Conservation (phyloP, 2,329 filamentous ascomycete species). For the Cordyceps cateniannulata region DNA sequence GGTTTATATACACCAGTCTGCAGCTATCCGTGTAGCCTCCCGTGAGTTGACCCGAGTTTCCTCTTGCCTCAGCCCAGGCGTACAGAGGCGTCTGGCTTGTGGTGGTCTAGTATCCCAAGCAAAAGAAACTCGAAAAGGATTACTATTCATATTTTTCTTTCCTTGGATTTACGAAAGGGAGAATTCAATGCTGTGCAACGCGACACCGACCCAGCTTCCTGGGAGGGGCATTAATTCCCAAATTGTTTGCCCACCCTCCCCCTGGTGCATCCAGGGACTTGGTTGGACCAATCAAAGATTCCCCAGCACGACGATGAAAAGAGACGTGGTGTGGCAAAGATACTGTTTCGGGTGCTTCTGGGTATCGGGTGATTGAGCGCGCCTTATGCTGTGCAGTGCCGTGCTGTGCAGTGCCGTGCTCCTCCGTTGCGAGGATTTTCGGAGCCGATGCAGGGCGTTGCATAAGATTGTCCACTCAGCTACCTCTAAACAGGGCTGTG, state of each 20-base stretch:
- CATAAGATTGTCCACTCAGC: not conserved
- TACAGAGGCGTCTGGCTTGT: not conserved
- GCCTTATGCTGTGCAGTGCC: too few species aligned
- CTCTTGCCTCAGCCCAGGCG: not conserved
- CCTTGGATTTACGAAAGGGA: not conserved
- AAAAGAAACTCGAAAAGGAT: not conserved
- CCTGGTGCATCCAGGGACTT: not conserved
- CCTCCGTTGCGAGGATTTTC: slow-evolving; percentile 1
- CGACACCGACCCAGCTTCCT: slow-evolving; percentile 1
- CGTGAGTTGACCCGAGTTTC: not conserved
- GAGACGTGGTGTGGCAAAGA: not conserved
- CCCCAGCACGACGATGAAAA: not conserved
- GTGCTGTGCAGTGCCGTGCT: too few species aligned
- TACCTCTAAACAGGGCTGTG: not conserved
- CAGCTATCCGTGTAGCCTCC: slow-evolving; percentile 2
- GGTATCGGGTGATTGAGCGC: slow-evolving; percentile 4
- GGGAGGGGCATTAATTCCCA: not conserved
- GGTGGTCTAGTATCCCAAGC: not conserved
- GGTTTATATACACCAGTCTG: slow-evolving; percentile 5
- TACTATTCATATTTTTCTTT: not conserved
- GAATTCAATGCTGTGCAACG: slow-evolving; percentile 5
- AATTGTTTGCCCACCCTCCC: not conserved
- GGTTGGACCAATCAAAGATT: not conserved
- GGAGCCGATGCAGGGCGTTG: not conserved
- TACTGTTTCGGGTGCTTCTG: slow-evolving; percentile 3